phyloP scores from a whole-genome alignment of 225 moss, liverwort and hornwort species.

The Climacium dendroides region DNA sequence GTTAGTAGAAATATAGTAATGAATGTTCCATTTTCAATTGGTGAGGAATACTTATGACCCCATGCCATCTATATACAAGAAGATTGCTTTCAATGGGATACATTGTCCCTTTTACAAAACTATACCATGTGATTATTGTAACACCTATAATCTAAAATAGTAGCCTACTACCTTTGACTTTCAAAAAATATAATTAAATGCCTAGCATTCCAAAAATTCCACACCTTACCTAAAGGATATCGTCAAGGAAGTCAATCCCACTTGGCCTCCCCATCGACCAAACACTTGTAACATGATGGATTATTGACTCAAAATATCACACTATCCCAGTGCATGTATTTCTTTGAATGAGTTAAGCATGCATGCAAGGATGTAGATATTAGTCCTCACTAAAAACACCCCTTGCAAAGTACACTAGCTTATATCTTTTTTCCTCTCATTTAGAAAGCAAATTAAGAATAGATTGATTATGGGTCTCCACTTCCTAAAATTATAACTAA shows the following conservation, averaged over 20 bases:
- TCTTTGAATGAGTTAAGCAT: not conserved
- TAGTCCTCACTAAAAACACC: no score
- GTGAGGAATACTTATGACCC: not conserved
- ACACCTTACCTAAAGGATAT: no score
- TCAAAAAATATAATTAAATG: not conserved
- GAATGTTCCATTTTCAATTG: not conserved
- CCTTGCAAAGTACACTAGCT: no score
- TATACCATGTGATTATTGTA: no score
- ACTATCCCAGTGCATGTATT: not conserved
- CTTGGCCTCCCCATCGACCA: accelerated
- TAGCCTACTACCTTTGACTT: accelerated
- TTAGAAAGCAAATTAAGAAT: no score
- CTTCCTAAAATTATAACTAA: not conserved
- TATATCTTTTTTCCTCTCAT: accelerated
- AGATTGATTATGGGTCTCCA: no score
- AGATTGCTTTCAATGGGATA: accelerated
- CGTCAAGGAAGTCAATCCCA: no score
- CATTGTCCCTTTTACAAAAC: not conserved
- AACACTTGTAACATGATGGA: no score
- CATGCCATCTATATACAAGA: not conserved
- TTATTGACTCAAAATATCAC: not conserved
- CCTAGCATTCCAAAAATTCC: no score
- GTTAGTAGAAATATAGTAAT: not conserved
- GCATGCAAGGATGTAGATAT: not conserved
- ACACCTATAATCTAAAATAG: not conserved